Percentiles rank a stretch among this genome's conserved stretches.
These are phyloP conservation scores for Geosmithia morbida DNA, from an alignment of 2,329 filamentous ascomycete species.

Conservation along the genomic window DNA sequence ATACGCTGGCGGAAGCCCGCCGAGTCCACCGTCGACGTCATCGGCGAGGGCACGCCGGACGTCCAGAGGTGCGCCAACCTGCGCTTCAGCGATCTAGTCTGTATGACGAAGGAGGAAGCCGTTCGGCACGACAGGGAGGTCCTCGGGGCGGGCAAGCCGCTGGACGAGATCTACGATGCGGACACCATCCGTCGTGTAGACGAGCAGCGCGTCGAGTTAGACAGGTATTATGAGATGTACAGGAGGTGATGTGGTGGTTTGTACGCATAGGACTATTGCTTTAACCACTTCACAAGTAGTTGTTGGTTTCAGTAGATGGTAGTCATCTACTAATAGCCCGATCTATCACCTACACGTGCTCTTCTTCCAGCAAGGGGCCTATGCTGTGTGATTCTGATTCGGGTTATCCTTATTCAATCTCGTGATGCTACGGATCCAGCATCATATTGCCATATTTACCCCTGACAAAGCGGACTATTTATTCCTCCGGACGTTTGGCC, in stretches of 20 bases:
- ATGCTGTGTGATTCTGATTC: no score
- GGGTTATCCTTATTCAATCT: no score
- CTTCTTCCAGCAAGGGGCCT: no score
- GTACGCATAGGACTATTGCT: no score
- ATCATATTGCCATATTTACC: no score
- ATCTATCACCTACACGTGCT: no score
- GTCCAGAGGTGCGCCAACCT: conserved; percentile 67
- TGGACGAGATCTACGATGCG: conserved; percentile 61
- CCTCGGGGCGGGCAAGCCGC: conserved; percentile 49
- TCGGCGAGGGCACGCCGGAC: conserved; percentile 43
- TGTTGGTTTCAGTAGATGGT: neutral
- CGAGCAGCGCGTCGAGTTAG: conserved; percentile 52
- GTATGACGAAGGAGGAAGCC: conserved; percentile 89
- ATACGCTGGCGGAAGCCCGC: conserved; percentile 63
- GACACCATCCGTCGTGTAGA: conserved; percentile 55
- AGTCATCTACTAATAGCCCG: no score
- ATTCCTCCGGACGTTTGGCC: no score
- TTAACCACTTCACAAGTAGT: neutral
- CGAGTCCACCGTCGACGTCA: conserved; percentile 37
- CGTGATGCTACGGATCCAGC: no score
- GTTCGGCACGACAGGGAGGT: conserved; percentile 66
- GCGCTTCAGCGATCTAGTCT: conserved; percentile 58
- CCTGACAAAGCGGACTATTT: no score
- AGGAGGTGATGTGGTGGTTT: conserved; percentile 12
- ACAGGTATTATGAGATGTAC: conserved; percentile 41